phyloP scores from a whole-genome alignment of 192 early-diverging fungal species.

The Coemansia sp. region DNA sequence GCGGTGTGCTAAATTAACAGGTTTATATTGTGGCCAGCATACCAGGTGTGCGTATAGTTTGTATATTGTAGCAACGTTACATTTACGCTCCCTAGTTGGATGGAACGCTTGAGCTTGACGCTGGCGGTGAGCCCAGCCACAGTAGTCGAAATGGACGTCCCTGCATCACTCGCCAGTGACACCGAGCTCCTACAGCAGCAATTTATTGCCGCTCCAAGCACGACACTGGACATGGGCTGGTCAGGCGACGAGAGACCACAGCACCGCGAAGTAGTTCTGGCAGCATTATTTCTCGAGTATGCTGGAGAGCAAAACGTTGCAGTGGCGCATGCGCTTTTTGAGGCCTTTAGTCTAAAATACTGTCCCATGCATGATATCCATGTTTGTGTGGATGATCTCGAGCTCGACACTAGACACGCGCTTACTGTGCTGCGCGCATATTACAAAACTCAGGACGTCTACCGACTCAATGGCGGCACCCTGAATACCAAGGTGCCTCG shows the following conservation, averaged over 20 bases:
- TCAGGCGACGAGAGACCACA: background rate
- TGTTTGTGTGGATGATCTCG: background rate
- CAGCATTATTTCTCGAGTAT: conserved; percentile 10
- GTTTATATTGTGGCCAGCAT: background rate
- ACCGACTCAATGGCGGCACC: background rate
- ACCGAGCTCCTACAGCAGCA: background rate
- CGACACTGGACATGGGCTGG: background rate
- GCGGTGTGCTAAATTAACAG: background rate
- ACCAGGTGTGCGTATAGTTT: background rate
- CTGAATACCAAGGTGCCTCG: background rate
- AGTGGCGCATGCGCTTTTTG: conserved; percentile 5
- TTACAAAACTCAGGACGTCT: background rate
- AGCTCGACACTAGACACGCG: background rate
- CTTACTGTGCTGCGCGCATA: conserved; percentile 25
- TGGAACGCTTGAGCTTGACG: background rate
- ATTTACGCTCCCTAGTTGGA: background rate
- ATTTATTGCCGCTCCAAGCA: background rate
- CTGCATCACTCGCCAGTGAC: background rate
- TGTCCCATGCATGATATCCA: conserved; percentile 13
- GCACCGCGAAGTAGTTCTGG: background rate
- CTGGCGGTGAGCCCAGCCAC: background rate
- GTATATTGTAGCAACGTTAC: background rate
- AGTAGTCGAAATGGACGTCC: background rate
- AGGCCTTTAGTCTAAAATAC: conserved; percentile 12
- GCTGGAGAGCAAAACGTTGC: background rate